A percentile compares a stretch with the other conserved stretches of the same genome.
Conservation (phyloP, 106 monocot genomes). For the Ottelia alismoides region DNA sequence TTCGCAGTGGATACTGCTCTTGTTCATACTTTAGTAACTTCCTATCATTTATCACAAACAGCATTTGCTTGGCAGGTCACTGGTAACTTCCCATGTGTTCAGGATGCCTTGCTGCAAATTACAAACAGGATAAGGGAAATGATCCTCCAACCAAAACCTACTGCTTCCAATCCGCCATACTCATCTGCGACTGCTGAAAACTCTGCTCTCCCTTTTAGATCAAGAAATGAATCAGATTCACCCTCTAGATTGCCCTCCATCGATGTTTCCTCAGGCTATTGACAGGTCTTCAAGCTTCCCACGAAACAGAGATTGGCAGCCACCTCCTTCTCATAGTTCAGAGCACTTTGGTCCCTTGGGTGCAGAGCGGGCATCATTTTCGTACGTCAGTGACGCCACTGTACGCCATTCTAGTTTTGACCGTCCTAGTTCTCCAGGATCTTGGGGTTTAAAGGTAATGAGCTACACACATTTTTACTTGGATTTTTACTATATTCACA, state of each 20-base stretch:
- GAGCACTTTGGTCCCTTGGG: conserved; percentile 7
- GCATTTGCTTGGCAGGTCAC: conserved; percentile 31
- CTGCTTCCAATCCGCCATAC: conserved; percentile 19
- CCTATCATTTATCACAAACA: neutral
- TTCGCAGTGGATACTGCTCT: too few relatives aligned
- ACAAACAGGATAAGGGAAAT: conserved; percentile 67
- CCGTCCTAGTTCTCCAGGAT: conserved; percentile 11
- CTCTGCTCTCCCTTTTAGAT: conserved; percentile 11
- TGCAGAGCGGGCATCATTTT: conserved; percentile 26
- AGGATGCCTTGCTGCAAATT: conserved; percentile 65
- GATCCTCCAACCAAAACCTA: conserved; percentile 32
- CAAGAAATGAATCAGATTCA: conserved; percentile 41
- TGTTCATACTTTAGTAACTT: too few relatives aligned
- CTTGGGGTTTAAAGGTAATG: conserved; percentile 3
- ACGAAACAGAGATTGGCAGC: conserved; percentile 4
- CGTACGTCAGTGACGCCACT: conserved; percentile 21
- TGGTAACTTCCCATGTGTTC: conserved; percentile 56
- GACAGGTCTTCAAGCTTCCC: conserved; percentile 18
- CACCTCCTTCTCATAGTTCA: conserved; percentile 9
- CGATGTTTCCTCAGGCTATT: conserved; percentile 17
- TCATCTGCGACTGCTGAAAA: conserved; percentile 14
- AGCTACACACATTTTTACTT: too few relatives aligned
- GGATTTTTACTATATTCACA: too few relatives aligned
- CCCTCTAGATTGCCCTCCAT: conserved; percentile 13
- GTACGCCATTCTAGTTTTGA: conserved; percentile 17